Evolutionary conservation across 1,139 yeast genomes (phyloP).

Genomic region (Diutina ranongensis): DNA sequence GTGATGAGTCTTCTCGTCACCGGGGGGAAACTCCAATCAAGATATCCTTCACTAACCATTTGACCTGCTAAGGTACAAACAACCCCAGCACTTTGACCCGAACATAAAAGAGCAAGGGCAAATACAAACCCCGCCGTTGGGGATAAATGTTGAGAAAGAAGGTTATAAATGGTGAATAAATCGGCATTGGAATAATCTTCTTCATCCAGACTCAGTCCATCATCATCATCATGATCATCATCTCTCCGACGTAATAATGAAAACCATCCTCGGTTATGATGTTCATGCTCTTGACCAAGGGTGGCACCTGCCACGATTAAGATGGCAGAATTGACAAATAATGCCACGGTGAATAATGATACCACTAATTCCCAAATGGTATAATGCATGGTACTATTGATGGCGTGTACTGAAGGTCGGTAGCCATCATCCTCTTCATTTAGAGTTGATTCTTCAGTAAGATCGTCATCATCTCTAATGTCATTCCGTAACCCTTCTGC

Average conservation of each 20-base stretch:
- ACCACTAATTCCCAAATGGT: conserved; percentile 68
- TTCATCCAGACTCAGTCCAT: background rate
- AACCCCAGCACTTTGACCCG: conserved; percentile 78
- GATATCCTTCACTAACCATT: conserved; percentile 71
- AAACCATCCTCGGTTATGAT: conserved; percentile 17
- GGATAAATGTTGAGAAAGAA: conserved; percentile 44
- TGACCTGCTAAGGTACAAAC: conserved; percentile 86
- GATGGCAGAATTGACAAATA: conserved; percentile 72
- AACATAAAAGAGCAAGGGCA: conserved; percentile 61
- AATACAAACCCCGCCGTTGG: conserved; percentile 71
- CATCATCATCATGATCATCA: background rate
- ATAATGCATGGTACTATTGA: conserved; percentile 55
- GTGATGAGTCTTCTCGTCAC: conserved; percentile 70
- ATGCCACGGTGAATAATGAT: conserved; percentile 60
- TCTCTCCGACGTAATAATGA: background rate
- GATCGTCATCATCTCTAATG: background rate
- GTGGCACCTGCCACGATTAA: conserved; percentile 62
- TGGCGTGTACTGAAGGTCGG: conserved; percentile 62
- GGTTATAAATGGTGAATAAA: conserved; percentile 53
- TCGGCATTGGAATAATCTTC: conserved; percentile 42
- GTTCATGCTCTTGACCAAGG: conserved; percentile 25
- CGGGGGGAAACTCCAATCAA: conserved; percentile 63
- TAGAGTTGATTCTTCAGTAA: background rate
- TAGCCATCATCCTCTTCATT: conserved; percentile 15
- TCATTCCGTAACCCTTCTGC: background rate